phyloP scores from a whole-genome alignment of 1,139 yeast genomes.

The Taphrina confusa region DNA sequence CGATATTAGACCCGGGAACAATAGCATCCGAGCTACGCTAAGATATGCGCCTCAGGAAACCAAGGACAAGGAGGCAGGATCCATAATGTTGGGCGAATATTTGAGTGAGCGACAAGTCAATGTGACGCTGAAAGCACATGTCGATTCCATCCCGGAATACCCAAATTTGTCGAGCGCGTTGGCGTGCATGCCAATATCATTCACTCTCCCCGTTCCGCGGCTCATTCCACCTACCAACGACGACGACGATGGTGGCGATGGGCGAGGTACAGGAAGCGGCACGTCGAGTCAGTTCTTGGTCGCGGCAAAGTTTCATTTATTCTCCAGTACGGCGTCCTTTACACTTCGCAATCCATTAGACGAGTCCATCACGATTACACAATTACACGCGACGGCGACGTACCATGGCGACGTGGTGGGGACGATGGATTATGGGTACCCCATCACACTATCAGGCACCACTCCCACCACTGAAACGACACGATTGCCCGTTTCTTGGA shows the following conservation, averaged over 20 bases:
- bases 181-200: slow-evolving; percentile 13
- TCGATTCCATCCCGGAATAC: slow-evolving; percentile 12
- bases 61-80: not conserved
- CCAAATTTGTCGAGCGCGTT: slow-evolving; percentile 23
- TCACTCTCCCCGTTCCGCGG: slow-evolving; percentile 20
- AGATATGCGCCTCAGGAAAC: slow-evolving; percentile 15
- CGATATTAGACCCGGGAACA: slow-evolving; percentile 1
- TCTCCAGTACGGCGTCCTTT: slow-evolving; percentile 26
- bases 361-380: slow-evolving; percentile 15
- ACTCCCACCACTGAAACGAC: slow-evolving; percentile 15
- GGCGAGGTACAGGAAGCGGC: not conserved
- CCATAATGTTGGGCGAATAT: slow-evolving; percentile 14
- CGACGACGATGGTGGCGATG: slow-evolving; percentile 1
- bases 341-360: slow-evolving; percentile 28
- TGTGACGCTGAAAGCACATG: slow-evolving; percentile 20
- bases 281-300: slow-evolving; percentile 20
- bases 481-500: slow-evolving; percentile 32
- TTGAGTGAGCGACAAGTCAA: slow-evolving; percentile 26
- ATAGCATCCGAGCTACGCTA: not conserved
- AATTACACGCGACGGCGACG: slow-evolving; percentile 19
- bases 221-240: not conserved
- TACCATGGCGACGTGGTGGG: slow-evolving; percentile 27
- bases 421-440: slow-evolving; percentile 22
- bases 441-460: slow-evolving; percentile 18
- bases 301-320: slow-evolving; percentile 26